phyloP scores from a whole-genome alignment of 805 yeast genomes.

The Starmerella scarabaei region DNA sequence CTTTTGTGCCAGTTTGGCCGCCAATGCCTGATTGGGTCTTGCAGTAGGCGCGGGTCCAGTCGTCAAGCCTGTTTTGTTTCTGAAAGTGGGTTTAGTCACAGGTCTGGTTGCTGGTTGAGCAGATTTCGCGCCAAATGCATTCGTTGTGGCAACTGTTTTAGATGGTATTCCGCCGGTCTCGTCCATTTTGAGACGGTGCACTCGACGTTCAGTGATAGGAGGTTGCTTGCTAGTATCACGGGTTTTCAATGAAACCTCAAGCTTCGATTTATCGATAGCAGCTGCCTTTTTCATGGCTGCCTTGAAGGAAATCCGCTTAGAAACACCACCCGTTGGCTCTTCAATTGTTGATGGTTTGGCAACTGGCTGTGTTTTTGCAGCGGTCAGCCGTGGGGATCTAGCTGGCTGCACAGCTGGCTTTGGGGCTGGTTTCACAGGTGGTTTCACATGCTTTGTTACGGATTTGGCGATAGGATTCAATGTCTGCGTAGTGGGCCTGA shows the following conservation, averaged over 20 bases:
- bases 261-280: slow-evolving; percentile 39
- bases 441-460: neutral
- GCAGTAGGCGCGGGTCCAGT: slow-evolving; percentile 17
- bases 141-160: no score
- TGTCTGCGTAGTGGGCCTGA: neutral
- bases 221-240: slow-evolving; percentile 7
- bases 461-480: neutral
- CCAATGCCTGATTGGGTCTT: slow-evolving; percentile 19
- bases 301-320: slow-evolving; percentile 38
- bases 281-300: slow-evolving; percentile 62
- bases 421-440: neutral
- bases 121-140: neutral
- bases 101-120: neutral
- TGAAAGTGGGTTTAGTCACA: neutral
- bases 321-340: slow-evolving; percentile 2
- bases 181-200: no score
- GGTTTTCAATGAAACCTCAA: slow-evolving; percentile 32
- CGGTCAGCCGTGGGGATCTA: slow-evolving; percentile 1
- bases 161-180: no score
- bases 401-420: neutral
- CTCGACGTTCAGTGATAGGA: no score
- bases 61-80: no score
- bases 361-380: neutral
- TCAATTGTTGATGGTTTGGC: neutral
- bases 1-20: slow-evolving; percentile 6